Percentiles rank a stretch among this genome's conserved stretches.
phyloP scores from a whole-genome alignment of 2,329 filamentous ascomycete genomes.

The Verticillium dahliae region DNA sequence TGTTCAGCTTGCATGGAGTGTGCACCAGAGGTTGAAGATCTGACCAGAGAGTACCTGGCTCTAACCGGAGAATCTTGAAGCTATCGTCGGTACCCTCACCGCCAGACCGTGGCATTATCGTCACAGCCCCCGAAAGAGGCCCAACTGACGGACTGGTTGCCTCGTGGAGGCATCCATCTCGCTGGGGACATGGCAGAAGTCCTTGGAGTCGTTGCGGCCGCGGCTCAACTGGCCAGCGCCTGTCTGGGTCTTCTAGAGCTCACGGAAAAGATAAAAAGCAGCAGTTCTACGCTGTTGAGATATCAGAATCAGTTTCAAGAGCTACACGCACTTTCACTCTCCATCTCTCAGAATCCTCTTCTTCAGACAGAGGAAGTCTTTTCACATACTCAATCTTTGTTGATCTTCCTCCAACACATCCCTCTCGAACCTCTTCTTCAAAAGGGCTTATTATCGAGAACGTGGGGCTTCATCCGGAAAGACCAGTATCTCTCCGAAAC shows the following conservation, averaged over 20 bases:
- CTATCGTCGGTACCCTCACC: neutral
- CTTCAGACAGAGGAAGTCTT: slow-evolving; percentile 15
- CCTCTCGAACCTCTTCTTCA: neutral
- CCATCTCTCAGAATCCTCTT: slow-evolving; percentile 14
- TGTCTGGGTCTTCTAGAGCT: slow-evolving; percentile 13
- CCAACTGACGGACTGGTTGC: neutral
- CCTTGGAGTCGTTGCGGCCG: slow-evolving; percentile 14
- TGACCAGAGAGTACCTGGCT: neutral
- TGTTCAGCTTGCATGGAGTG: neutral
- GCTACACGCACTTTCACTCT: slow-evolving; percentile 10
- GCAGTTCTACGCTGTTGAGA: slow-evolving; percentile 3
- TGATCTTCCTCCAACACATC: slow-evolving; percentile 9
- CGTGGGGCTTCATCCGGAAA: neutral
- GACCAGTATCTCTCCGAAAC: slow-evolving; percentile 13
- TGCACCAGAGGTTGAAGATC: neutral
- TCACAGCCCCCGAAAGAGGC: neutral
- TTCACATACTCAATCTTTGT: slow-evolving; percentile 7
- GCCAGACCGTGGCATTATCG: neutral
- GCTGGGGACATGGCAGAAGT: slow-evolving; percentile 15
- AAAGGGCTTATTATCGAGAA: neutral
- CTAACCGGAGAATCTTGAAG: neutral
- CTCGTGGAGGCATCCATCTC: neutral
- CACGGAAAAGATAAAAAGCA: slow-evolving; percentile 16
- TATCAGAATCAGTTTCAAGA: slow-evolving; percentile 16
- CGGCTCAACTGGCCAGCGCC: slow-evolving; percentile 9